phyloP scores from a whole-genome alignment of 2,329 filamentous ascomycete species.

The Leptographium lundbergii region DNA sequence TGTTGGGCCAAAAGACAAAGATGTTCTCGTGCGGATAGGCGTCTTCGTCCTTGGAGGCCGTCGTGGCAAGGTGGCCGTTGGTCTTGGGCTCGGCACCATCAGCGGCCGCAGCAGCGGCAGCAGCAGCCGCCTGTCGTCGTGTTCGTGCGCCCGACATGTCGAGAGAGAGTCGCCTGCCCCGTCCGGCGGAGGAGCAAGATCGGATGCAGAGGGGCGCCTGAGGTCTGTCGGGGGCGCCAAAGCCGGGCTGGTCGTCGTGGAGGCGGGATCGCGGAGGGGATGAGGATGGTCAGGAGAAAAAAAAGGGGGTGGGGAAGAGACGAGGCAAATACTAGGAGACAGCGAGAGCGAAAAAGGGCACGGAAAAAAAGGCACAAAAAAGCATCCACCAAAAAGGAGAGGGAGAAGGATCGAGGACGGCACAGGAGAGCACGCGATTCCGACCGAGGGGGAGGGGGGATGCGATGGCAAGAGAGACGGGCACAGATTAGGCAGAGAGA shows the following conservation, averaged over 20 bases:
- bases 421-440: no score
- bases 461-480: no score
- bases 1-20: constrained; percentile 69
- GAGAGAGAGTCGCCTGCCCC: neutral
- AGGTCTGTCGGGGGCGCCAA: neutral
- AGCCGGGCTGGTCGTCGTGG: no score
- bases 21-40: constrained; percentile 52
- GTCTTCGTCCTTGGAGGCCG: constrained; percentile 22
- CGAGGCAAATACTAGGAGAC: constrained; percentile 1
- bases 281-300: neutral
- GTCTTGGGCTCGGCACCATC: neutral
- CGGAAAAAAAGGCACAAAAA: neutral
- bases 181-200: neutral
- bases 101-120: constrained; percentile 13
- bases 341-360: neutral
- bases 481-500: no score
- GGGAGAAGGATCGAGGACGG: neutral
- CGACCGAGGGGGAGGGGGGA: no score
- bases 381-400: neutral
- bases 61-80: constrained; percentile 31
- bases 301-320: neutral
- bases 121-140: constrained; percentile 17
- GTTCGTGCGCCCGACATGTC: constrained; percentile 17
- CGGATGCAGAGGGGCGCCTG: no score
- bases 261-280: neutral